phyloP scores from a whole-genome alignment of 2,329 filamentous ascomycete species.

The Ceratocystis eucalypticola region DNA sequence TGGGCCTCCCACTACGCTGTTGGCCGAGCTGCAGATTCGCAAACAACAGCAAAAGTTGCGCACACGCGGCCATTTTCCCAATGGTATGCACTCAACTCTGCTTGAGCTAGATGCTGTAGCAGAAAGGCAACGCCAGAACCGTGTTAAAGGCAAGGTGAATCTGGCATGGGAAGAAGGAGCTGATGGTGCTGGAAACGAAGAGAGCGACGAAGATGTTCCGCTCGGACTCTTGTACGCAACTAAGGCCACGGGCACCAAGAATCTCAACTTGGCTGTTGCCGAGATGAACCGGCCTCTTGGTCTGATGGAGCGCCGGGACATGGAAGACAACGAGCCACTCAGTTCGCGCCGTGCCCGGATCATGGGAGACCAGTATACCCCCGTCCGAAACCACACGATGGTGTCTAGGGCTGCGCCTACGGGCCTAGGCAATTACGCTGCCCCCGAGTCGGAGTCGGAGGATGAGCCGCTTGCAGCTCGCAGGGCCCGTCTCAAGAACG shows the following conservation, averaged over 20 bases:
- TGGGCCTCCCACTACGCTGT: slow-evolving; percentile 72
- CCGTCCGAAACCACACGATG: slow-evolving; percentile 22
- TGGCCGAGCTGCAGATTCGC: slow-evolving; percentile 81
- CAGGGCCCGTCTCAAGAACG: slow-evolving; percentile 14
- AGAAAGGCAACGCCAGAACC: slow-evolving; percentile 63
- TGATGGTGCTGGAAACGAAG: slow-evolving; percentile 32
- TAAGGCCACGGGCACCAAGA: slow-evolving; percentile 38
- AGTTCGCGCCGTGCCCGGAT: slow-evolving; percentile 64
- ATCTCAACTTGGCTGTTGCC: slow-evolving; percentile 35
- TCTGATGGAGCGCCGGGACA: slow-evolving; percentile 63
- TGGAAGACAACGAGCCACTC: slow-evolving; percentile 87
- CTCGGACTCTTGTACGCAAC: slow-evolving; percentile 64
- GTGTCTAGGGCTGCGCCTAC: slow-evolving; percentile 31
- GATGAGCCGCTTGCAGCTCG: slow-evolving; percentile 26
- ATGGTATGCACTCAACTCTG: slow-evolving; percentile 81
- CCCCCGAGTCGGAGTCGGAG: slow-evolving; percentile 37
- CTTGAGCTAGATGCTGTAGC: slow-evolving; percentile 83
- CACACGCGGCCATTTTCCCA: slow-evolving; percentile 52
- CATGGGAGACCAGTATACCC: slow-evolving; percentile 44
- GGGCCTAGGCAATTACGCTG: slow-evolving; percentile 19
- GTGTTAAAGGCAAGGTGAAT: slow-evolving; percentile 63
- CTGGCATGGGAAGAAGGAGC: slow-evolving; percentile 75
- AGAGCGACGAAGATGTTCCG: slow-evolving; percentile 73
- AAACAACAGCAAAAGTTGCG: slow-evolving; percentile 79
- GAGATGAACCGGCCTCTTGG: slow-evolving; percentile 54